phyloP scores from a whole-genome alignment of 345 rosid genomes.

The Eucalyptus shirleyi region DNA sequence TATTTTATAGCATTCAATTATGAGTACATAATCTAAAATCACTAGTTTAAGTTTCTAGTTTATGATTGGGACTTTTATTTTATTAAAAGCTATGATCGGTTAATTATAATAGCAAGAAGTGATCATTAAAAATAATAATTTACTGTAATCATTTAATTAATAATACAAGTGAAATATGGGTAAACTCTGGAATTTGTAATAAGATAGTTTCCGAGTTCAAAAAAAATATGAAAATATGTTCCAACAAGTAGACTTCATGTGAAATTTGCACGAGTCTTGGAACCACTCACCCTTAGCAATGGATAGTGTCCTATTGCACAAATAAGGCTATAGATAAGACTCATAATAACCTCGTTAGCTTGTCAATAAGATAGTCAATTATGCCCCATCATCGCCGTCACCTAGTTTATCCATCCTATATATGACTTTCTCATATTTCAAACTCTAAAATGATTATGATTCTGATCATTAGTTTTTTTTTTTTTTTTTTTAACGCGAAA shows the following conservation, averaged over 20 bases:
- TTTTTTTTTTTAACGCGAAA: too few relatives aligned
- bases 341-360: rapidly evolving
- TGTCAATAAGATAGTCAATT: neutral
- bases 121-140: too few relatives aligned
- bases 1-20: rapidly evolving
- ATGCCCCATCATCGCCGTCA: neutral
- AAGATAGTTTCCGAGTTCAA: rapidly evolving
- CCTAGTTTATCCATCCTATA: neutral
- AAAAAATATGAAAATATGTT: rapidly evolving
- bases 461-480: too few relatives aligned
- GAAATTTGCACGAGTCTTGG: rapidly evolving
- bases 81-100: rapidly evolving
- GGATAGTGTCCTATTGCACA: rapidly evolving
- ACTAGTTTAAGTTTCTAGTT: rapidly evolving
- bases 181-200: too few relatives aligned
- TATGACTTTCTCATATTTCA: neutral
- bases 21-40: too few relatives aligned
- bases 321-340: neutral
- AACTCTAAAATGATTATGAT: neutral
- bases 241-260: too few relatives aligned
- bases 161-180: too few relatives aligned
- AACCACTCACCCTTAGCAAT: rapidly evolving
- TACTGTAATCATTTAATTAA: rapidly evolving
- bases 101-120: too few relatives aligned
- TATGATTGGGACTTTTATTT: too few relatives aligned